Evolutionary conservation across 331 rosid genomes (phyloP), one percentile per base, ranked within the genome.

Genomic region (Quercus lobata): DNA sequence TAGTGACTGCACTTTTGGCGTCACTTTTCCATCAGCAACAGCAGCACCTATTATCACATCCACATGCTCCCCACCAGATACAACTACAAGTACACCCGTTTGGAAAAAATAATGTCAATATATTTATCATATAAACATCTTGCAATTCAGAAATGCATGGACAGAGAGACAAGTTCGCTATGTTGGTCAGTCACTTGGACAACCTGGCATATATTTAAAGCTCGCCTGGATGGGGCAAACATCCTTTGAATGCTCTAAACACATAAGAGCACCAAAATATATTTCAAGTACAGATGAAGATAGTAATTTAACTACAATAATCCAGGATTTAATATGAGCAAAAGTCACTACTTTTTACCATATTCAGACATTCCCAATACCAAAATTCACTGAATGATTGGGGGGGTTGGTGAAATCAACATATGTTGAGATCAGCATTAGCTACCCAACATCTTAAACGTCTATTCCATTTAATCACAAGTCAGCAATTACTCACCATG

Each of bases 11-110:
- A 96, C 99, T 86, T 93, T 96, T 32, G 99, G 99, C 35, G 99
- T 96, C 87, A 96, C 96, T 85, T 96, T 93, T 82, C 99, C 99
- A 88, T 93, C 99, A 75, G 99, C 99, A 58, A 96, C 98, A 65
- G 99, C 99, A 84, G 99, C 99, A 82, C 99, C 99, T 85, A 91
- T 93, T 82, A 91, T 76, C 82, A 81, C 96, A 85, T 96, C 99
- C 81, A 93, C 98, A 71, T 96, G 99, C 92, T 96, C 99, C 85
- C 99, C 99, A 30, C 97, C 98, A 70, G 99, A 96, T 77, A 87
- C 97, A 75, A 93, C 99, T 96, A 53, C 32, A 88, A 70, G 71
- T 35, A 79, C 21, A 65, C 57, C 61, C 70, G 34, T 57, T 78
- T 80, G 79, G 66, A 84, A 77, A 29, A 80, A 75, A 83, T 0